Evolutionary conservation across 495 filamentous ascomycete species (phyloP), one percentile per base, ranked within the genome.

Genomic region (Trichoderma gamsii): DNA sequence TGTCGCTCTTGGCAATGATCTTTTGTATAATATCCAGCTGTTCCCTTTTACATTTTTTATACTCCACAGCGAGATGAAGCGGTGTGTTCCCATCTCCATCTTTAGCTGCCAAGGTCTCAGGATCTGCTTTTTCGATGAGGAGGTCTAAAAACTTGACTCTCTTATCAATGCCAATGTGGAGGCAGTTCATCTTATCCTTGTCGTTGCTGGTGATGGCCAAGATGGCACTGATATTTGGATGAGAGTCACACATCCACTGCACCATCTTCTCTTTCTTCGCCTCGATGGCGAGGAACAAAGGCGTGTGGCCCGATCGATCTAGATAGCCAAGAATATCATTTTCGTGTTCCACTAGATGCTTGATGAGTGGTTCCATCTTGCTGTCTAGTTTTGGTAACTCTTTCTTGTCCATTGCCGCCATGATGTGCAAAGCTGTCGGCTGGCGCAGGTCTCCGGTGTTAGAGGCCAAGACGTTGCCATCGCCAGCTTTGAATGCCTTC

Each of bases 61-160:
- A 75, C 44, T 75, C 71, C 32, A 76, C 75, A 7, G 75, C 73
- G 13, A 71, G 66, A 64, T 77, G 75, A 7, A 77, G 70, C 3
- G 72, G 71, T 9, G 75, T 76, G 63, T 71, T 68, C 2, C 73
- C 75, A 25, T 69, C 66, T 9, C 67, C 67, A 23, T 77, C 72
- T 29, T 71, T 64, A 35, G 56, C 56, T 18, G 72, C 72, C 23
- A 76, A 46, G 18, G 72, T 75, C 49, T 71, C 66, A 18, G 69
- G 52, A 1, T 67, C 41, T 6, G 72, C 72, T 21, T 59, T 67
- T 13, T 69, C 63, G n/a, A 76, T 61, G 25, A 61, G 56, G 12
- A 61, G 56, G 7, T 61, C 72, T 23, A 76, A 67, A 27, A 56
- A 69, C 41, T 72, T 71, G 41, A 72, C 41, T 15, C 71, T 71